A percentile compares a stretch with the other conserved stretches of the same genome.
Conservation (phyloP, 495 filamentous ascomycete species). For the Penicillium cosmopolitanum region DNA sequence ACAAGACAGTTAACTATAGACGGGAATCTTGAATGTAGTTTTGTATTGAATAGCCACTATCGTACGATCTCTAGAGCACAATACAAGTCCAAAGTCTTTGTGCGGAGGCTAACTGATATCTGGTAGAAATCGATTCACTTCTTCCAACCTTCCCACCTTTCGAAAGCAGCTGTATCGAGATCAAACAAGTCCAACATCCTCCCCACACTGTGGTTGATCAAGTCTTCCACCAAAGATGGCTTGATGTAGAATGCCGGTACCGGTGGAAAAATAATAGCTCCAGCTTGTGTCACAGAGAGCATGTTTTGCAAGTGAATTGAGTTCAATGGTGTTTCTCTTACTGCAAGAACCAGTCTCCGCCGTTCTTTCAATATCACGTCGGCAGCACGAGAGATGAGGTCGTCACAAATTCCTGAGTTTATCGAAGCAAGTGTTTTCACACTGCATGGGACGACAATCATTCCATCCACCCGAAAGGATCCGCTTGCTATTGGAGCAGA, state of each 20-base stretch:
- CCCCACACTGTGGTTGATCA: conserved; percentile 48
- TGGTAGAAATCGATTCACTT: background rate
- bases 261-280: conserved; percentile 47
- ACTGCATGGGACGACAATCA: conserved; percentile 47
- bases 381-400: conserved; percentile 50
- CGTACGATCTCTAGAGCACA: no score
- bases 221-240: conserved; percentile 37
- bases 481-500: conserved; percentile 40
- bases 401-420: conserved; percentile 32
- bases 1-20: no score
- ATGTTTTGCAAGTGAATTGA: conserved; percentile 53
- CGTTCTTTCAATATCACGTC: conserved; percentile 53
- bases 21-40: no score
- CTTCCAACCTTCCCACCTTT: conserved; percentile 47
- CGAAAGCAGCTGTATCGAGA: conserved; percentile 45
- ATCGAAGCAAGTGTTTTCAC: conserved; percentile 45
- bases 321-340: conserved; percentile 49
- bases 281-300: conserved; percentile 38
- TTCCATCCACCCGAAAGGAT: conserved; percentile 41
- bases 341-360: conserved; percentile 42
- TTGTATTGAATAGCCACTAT: no score
- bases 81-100: no score
- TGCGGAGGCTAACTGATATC: no score
- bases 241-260: conserved; percentile 48
- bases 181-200: conserved; percentile 52